Evolutionary conservation across 495 filamentous ascomycete genomes (phyloP), one percentile per base, ranked within the genome.

Genomic region (Hapsidospora chrysogenum): DNA sequence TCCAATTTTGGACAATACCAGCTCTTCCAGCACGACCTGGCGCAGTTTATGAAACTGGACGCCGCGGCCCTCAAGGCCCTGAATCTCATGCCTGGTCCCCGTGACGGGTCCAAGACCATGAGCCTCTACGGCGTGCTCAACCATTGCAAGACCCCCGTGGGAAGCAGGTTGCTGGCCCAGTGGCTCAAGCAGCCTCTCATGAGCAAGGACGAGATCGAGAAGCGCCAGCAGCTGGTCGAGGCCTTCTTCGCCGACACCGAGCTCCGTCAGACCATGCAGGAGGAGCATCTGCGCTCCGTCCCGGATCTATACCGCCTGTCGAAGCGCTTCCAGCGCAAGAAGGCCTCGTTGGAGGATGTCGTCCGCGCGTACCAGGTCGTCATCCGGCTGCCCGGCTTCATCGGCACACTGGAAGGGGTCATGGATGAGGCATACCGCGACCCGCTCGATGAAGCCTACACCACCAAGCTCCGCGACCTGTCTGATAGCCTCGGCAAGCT

Each of bases 141-240:
- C 49, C 92, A 96, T 49, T 99, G 89, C 66, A 99, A 92, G 56
- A 99, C 89, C 4, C 80, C 92, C 2, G 74, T 92, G 17, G 89
- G 89, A 4, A 92, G 85, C 47, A 71, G 92, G 30, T 51, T 99
- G 42, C 60, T 99, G 10, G 78, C 85, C 2, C 89, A 99, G 56
- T 99, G 89, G 89, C 62, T 99, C 18, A 99, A 96, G 60, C 89
- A 99, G 56, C 89, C 89, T 0, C 56, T 99, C 17, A 99, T 99
- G 92, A 81, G 74, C 55, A 69, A 81, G 34, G 63, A 70, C 9
- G 85, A 92, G 40, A 96, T 99, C 41, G 77, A 92, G 50, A 80
- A 80, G 47, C 69, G 89, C 15, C 89, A 96, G 46, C 83, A 89
- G 51, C 66, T 99, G 11, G 92, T 99, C 0, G 89, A 96, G 49